These are phyloP conservation scores for Aspergillus leporis DNA, from an alignment of 495 filamentous ascomycete genomes.

Conservation along the genomic window DNA sequence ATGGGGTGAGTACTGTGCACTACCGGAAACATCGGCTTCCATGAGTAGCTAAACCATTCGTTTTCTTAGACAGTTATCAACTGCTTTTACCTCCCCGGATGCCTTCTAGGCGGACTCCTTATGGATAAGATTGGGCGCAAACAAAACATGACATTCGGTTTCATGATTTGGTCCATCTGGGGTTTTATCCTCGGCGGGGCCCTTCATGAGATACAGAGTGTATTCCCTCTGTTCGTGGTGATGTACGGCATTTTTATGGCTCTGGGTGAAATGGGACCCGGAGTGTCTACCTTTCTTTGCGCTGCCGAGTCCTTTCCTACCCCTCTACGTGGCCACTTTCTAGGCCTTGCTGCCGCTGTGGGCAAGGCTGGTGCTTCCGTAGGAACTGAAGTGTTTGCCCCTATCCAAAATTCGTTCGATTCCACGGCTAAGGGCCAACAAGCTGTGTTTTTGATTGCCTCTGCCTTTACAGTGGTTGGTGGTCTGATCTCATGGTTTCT, in stretches of 20 bases:
- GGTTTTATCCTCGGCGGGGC: conserved; percentile 52
- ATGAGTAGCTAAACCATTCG: no score
- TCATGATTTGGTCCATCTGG: conserved; percentile 39
- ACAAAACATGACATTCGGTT: conserved; percentile 48
- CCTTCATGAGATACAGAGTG: conserved; percentile 37
- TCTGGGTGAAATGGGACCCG: conserved; percentile 50
- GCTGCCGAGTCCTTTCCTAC: conserved; percentile 52
- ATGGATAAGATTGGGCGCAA: conserved; percentile 52
- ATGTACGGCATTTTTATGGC: conserved; percentile 53
- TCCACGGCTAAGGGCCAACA: conserved; percentile 42
- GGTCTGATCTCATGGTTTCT: conserved; percentile 44
- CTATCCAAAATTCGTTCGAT: conserved; percentile 41
- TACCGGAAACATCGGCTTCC: not conserved
- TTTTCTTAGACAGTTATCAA: conserved; percentile 48
- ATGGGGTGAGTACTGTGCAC: conserved; percentile 26
- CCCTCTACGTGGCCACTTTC: conserved; percentile 49
- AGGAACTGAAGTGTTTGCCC: conserved; percentile 47
- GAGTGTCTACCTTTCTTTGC: conserved; percentile 45
- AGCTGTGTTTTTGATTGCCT: conserved; percentile 48
- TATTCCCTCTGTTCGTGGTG: conserved; percentile 52
- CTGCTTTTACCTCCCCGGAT: conserved; percentile 50
- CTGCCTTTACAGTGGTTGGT: conserved; percentile 42
- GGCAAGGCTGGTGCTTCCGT: conserved; percentile 53
- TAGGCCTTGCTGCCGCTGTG: conserved; percentile 48
- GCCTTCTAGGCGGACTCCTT: conserved; percentile 46